Evolutionary conservation across 352 stramenopile genomes (phyloP), one percentile per base, ranked within the genome.

Genomic region (Pythium rhizo-oryzae): DNA sequence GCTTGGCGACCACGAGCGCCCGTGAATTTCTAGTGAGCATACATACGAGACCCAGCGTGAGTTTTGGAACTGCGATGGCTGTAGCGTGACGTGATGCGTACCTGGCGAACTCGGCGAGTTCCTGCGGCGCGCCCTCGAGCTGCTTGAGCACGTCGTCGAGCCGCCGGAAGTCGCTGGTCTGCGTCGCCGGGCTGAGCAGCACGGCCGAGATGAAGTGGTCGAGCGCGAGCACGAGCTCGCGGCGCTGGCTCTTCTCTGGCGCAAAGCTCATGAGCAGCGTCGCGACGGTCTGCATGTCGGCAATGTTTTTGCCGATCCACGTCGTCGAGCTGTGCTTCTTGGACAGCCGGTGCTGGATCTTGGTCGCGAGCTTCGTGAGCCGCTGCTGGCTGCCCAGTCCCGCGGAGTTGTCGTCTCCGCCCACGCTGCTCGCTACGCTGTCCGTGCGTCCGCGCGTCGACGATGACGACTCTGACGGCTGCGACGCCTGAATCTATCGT

Each of bases 131-230:
- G 18, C 61, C 25, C 5, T 75, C 62, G 28, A 92, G 46, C 25
- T 79, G 70, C 46, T 69, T 58, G 23, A 92, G 75, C 51, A 84
- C 71, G 7, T 49, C 57, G 11, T 79, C 69, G 39, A 92, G 76
- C 65, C 77, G 71, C 30, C 64, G 37, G 19, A 92, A 59, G 47
- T 74, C 68, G 33, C 23, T 52, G 16, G 30, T 25, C 28, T 44
- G 56, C 5, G 62, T 60, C 19, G 47, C 35, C 7, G 81, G 68
- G 61, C 76, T 88, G 9, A 92, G 63, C 62, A 92, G 65, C 67
- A 92, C 78, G 4, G 83, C 80, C 23, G 83, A 92, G 70, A 89
- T 84, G 53, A 90, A 77, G 50, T 92, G 83, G 58, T 92, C 83
- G 46, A 90, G 68, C 52, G 83, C 77, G 23, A 92, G 72, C 67